phyloP scores from a whole-genome alignment of 108 stramenopile genomes.

The Cyclostephanos tholiformis region DNA sequence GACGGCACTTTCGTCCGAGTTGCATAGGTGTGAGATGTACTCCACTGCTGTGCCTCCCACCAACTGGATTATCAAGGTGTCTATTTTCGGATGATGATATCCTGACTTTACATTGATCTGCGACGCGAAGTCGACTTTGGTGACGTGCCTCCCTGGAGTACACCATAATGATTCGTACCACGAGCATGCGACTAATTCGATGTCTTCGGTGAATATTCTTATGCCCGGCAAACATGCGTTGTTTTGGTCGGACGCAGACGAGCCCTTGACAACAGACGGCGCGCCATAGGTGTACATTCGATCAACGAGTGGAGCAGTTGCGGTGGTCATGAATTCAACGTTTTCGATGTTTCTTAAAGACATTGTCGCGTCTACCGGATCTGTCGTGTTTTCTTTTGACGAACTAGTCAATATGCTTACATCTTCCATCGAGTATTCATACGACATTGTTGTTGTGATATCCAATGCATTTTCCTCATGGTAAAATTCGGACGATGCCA shows the following conservation, averaged over 20 bases:
- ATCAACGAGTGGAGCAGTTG: background rate
- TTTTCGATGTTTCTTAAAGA: too few species aligned
- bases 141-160: constrained; percentile 14
- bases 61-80: constrained; percentile 12
- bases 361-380: too few species aligned
- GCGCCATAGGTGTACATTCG: constrained; percentile 41
- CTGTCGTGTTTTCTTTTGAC: constrained; percentile 1
- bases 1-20: background rate
- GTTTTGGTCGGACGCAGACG: constrained; percentile 25
- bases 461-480: too few species aligned
- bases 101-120: constrained; percentile 27
- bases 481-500: too few species aligned
- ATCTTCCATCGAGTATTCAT: too few species aligned
- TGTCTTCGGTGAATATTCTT: constrained; percentile 36
- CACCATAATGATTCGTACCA: constrained; percentile 39
- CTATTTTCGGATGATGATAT: constrained; percentile 41
- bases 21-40: constrained; percentile 20
- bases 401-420: too few species aligned
- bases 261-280: constrained; percentile 24
- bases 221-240: constrained; percentile 33
- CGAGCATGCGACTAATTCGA: background rate
- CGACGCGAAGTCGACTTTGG: constrained; percentile 42
- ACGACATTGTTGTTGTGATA: too few species aligned
- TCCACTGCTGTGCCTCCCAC: constrained; percentile 10
- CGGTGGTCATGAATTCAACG: constrained; percentile 13